Evolutionary conservation across 2,329 filamentous ascomycete species (phyloP).

Genomic region (Phoma sp.): DNA sequence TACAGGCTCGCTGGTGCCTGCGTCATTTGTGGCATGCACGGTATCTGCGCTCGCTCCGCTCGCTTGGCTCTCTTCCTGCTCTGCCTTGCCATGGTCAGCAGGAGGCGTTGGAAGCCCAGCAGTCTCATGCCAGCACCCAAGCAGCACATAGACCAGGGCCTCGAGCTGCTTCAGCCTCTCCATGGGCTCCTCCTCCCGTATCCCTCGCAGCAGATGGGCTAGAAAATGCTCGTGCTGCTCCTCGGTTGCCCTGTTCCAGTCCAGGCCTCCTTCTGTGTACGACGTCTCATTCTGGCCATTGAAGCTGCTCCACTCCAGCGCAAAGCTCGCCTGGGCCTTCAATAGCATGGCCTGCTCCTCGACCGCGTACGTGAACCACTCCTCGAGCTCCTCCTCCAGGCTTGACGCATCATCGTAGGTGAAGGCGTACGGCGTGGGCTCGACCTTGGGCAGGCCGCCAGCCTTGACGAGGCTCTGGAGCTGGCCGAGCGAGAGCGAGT

Average conservation of each 20-base stretch:
- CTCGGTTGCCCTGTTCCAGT: conserved; percentile 72
- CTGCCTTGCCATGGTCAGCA: conserved; percentile 17
- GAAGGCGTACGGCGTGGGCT: conserved; percentile 76
- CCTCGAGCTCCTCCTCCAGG: conserved; percentile 88
- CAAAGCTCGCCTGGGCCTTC: conserved; percentile 77
- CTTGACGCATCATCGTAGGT: conserved; percentile 60
- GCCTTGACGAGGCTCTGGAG: conserved; percentile 54
- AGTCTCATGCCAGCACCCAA: conserved; percentile 60
- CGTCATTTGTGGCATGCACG: no score
- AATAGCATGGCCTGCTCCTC: conserved; percentile 83
- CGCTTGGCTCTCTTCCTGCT: conserved; percentile 17
- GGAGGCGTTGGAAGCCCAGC: conserved; percentile 47
- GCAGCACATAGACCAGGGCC: conserved; percentile 55
- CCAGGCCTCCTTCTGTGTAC: conserved; percentile 54
- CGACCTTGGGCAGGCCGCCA: conserved; percentile 49
- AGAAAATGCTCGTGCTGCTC: conserved; percentile 67
- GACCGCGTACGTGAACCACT: conserved; percentile 95
- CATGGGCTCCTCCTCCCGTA: conserved; percentile 41
- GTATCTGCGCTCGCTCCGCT: background rate
- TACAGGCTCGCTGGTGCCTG: no score
- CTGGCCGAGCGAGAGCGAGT: conserved; percentile 57
- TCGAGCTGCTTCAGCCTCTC: conserved; percentile 50
- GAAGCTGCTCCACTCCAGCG: conserved; percentile 69
- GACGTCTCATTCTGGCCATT: conserved; percentile 49
- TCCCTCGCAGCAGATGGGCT: conserved; percentile 47